Conservation (phyloP, 2,329 filamentous ascomycete species). For the Alternaria rosae region DNA sequence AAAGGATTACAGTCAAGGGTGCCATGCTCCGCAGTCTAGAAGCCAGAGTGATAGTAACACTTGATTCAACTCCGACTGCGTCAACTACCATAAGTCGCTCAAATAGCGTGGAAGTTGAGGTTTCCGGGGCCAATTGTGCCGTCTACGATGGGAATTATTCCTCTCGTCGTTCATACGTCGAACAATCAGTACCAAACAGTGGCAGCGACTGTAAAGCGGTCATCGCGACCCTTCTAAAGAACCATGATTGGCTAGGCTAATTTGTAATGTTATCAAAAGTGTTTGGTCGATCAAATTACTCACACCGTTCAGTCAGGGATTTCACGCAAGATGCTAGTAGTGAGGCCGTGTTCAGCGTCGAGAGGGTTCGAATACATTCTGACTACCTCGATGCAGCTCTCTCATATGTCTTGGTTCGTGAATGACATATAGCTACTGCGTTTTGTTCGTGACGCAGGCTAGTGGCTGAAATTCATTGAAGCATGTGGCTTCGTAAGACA, state of each 20-base stretch:
- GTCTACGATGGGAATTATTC: too few relatives aligned
- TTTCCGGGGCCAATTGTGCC: neutral
- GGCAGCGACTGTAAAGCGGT: neutral
- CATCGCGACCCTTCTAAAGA: neutral
- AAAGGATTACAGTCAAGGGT: neutral
- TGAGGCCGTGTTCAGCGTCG: neutral
- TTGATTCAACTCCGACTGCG: neutral
- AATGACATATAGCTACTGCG: neutral
- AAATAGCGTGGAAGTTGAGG: neutral
- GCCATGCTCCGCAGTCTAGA: neutral
- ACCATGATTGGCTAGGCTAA: too few relatives aligned
- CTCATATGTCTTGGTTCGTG: neutral
- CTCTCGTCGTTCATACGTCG: neutral
- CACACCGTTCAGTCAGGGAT: neutral
- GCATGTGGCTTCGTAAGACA: neutral
- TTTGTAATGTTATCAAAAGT: too few relatives aligned
- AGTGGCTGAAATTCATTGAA: neutral
- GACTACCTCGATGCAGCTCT: neutral
- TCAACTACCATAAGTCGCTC: too few relatives aligned
- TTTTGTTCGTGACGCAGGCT: neutral
- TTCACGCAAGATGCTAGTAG: neutral
- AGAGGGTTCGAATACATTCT: neutral
- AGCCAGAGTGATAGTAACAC: too few relatives aligned
- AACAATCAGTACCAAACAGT: neutral
- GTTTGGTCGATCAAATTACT: too few relatives aligned